Evolutionary conservation across 108 stramenopile species (phyloP).

Genomic region (Seminavis robusta): DNA sequence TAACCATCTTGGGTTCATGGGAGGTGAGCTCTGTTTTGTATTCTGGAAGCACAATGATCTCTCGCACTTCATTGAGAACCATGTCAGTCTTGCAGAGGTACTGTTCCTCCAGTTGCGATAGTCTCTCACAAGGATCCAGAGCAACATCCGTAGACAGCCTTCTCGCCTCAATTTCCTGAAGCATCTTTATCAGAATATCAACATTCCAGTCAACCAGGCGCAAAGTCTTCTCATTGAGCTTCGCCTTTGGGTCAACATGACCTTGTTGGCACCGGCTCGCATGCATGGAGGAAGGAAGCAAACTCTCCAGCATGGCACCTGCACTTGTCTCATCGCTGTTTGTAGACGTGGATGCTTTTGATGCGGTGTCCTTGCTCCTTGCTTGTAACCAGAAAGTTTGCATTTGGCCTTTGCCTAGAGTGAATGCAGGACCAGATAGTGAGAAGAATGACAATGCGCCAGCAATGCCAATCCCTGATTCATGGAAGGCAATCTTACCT

Average conservation of each 20-base stretch:
- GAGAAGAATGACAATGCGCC: too few relatives aligned
- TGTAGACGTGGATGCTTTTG: background rate
- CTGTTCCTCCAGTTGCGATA: background rate
- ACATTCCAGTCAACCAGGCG: constrained; percentile 23
- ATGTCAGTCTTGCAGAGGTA: background rate
- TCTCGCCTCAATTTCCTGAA: constrained; percentile 2
- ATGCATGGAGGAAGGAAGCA: background rate
- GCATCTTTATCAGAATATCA: background rate
- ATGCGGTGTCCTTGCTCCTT: background rate
- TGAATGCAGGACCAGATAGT: too few relatives aligned
- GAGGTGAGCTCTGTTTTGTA: background rate
- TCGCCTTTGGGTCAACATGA: background rate
- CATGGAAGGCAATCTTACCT: too few relatives aligned
- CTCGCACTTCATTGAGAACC: background rate
- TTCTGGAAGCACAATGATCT: constrained; percentile 5
- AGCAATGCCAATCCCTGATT: too few relatives aligned
- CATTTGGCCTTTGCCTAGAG: constrained; percentile 47
- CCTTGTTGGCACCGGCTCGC: background rate
- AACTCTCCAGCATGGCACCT: background rate
- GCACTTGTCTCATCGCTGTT: background rate
- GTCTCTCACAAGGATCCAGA: background rate
- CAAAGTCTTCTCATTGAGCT: background rate
- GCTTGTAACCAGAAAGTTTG: constrained; percentile 29
- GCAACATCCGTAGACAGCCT: background rate
- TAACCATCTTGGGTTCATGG: too few relatives aligned